phyloP scores from a whole-genome alignment of 257 asterid species.

The Salvia hispanica region DNA sequence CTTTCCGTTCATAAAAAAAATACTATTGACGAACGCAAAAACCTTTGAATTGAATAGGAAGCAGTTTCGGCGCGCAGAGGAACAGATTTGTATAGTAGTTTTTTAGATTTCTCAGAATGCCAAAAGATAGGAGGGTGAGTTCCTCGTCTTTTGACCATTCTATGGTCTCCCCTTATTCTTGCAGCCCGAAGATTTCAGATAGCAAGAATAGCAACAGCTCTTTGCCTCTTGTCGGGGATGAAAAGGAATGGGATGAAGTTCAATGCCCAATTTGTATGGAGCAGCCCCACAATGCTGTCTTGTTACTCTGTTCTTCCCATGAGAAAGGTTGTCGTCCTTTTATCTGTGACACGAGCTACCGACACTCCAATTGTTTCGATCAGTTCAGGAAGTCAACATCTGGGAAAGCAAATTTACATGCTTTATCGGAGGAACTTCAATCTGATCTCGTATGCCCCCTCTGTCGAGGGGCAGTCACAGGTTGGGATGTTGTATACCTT shows the following conservation, averaged over 20 bases:
- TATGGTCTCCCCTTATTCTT: constrained; percentile 57
- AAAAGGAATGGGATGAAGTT: constrained; percentile 71
- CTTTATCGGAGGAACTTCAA: constrained; percentile 23
- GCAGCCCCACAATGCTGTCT: constrained; percentile 68
- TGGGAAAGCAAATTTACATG: constrained; percentile 30
- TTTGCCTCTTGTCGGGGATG: constrained; percentile 40
- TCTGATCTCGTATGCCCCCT: constrained; percentile 65
- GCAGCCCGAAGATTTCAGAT: constrained; percentile 47
- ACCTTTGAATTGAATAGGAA: constrained; percentile 31
- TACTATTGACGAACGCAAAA: constrained; percentile 8
- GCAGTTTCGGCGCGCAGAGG: constrained; percentile 37
- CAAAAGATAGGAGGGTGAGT: constrained; percentile 63
- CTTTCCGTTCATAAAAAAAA: neutral
- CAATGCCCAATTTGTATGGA: constrained; percentile 79
- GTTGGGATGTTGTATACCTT: constrained; percentile 46
- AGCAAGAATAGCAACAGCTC: constrained; percentile 27
- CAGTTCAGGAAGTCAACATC: constrained; percentile 55
- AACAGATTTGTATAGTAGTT: constrained; percentile 14
- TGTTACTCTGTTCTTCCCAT: constrained; percentile 60
- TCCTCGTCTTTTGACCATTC: constrained; percentile 53
- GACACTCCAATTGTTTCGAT: constrained; percentile 79
- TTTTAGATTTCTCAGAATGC: constrained; percentile 52
- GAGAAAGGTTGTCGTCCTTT: constrained; percentile 75
- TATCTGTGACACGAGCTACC: constrained; percentile 79
- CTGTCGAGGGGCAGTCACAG: constrained; percentile 63